A percentile compares a stretch with the other conserved stretches of the same genome.
phyloP scores from a whole-genome alignment of 2,329 filamentous ascomycete species.

The Periconia sp. region DNA sequence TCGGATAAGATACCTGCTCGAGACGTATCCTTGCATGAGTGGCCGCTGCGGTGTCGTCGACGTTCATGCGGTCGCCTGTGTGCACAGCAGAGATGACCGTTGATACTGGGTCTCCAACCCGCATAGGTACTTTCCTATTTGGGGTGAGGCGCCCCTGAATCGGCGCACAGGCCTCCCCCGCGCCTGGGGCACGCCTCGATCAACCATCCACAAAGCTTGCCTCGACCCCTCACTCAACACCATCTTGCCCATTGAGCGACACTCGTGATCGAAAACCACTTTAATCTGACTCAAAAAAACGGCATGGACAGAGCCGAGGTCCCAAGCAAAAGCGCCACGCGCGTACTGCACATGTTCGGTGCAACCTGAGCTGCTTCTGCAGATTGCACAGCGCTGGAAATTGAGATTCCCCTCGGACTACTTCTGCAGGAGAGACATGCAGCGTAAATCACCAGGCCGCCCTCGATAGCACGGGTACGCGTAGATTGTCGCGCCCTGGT shows the following conservation, averaged over 20 bases:
- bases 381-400: not conserved
- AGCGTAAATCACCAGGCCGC: slow-evolving; percentile 1
- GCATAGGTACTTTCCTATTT: slow-evolving; percentile 11
- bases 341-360: no score
- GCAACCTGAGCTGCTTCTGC: not conserved
- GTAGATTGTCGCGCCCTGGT: not conserved
- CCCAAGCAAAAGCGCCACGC: no score
- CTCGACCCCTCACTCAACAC: not conserved
- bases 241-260: not conserved
- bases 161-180: slow-evolving; percentile 2
- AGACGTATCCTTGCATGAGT: no score
- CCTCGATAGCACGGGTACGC: not conserved
- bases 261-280: no score
- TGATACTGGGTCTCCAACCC: no score
- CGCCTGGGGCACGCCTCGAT: slow-evolving; percentile 3
- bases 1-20: no score
- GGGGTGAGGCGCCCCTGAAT: slow-evolving; percentile 5
- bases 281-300: no score
- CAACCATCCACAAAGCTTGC: slow-evolving; percentile 14
- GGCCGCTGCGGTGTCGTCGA: no score
- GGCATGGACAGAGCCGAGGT: no score
- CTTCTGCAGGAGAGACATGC: slow-evolving; percentile 4
- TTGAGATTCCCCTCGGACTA: not conserved
- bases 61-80: no score
- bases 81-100: no score